phyloP scores from a whole-genome alignment of 495 filamentous ascomycete genomes.

The Penicillium verhagenii region DNA sequence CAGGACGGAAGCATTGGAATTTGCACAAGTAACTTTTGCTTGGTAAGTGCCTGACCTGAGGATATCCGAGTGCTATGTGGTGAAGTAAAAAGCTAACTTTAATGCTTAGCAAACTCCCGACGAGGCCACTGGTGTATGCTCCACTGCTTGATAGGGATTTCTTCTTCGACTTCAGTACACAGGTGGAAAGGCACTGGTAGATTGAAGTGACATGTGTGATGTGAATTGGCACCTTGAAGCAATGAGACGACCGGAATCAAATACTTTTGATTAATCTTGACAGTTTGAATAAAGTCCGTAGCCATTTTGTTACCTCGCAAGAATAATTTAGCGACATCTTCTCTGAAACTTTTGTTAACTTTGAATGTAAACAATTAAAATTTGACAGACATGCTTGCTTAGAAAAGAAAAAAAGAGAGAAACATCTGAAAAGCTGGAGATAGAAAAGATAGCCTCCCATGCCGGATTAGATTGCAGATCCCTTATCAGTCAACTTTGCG shows the following conservation, averaged over 20 bases:
- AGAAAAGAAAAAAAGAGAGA: background rate
- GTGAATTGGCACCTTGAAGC: background rate
- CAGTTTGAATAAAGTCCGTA: background rate
- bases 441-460: too few relatives aligned
- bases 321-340: too few relatives aligned
- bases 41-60: background rate
- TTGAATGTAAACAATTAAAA: too few relatives aligned
- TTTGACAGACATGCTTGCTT: too few relatives aligned
- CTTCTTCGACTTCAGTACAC: too few relatives aligned
- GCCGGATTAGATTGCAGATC: slow-evolving; percentile 35
- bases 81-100: background rate
- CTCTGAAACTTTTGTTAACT: too few relatives aligned
- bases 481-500: slow-evolving; percentile 22
- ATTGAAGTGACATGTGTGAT: background rate
- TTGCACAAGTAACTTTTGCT: slow-evolving; percentile 5
- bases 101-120: background rate
- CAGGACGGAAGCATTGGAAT: slow-evolving; percentile 6
- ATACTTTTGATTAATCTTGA: too few relatives aligned
- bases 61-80: background rate
- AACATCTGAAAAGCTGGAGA: too few relatives aligned
- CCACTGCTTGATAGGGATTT: too few relatives aligned
- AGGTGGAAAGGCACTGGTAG: too few relatives aligned
- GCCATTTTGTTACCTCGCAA: background rate
- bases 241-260: background rate
- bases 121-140: background rate